A percentile compares a stretch with the other conserved stretches of the same genome.
These are phyloP conservation scores for Samsoniella hepiali DNA, from an alignment of 2,329 filamentous ascomycete species.

Conservation along the genomic window DNA sequence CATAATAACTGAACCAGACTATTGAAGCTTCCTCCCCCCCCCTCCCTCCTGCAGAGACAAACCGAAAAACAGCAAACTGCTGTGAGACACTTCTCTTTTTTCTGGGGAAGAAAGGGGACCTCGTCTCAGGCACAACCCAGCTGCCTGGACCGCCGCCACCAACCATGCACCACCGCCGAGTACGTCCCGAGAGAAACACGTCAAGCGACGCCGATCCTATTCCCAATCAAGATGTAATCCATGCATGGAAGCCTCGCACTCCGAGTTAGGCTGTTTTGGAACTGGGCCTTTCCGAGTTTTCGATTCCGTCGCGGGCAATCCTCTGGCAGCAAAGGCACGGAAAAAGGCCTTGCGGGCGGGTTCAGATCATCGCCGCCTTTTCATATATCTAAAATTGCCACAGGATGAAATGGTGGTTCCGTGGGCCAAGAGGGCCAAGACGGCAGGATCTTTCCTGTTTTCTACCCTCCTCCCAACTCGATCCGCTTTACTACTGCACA, in stretches of 20 bases:
- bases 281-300: background rate
- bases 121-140: conserved; percentile 1
- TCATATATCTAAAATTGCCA: conserved; percentile 1
- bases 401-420: background rate
- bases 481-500: no score
- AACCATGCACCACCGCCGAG: background rate
- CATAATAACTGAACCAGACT: background rate
- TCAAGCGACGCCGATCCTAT: conserved; percentile 1
- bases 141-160: background rate
- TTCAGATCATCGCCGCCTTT: background rate
- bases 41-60: background rate
- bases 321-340: background rate
- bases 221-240: background rate
- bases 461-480: no score
- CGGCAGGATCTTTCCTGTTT: background rate
- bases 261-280: background rate
- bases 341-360: background rate
- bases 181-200: background rate
- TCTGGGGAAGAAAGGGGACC: background rate
- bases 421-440: background rate
- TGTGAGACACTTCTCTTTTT: conserved; percentile 9
- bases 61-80: no score
- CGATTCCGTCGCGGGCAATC: background rate
- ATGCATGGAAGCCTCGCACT: conserved; percentile 3
- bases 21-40: background rate